Evolutionary conservation across 345 rosid genomes (phyloP).

Genomic region (Durio zibethinus): DNA sequence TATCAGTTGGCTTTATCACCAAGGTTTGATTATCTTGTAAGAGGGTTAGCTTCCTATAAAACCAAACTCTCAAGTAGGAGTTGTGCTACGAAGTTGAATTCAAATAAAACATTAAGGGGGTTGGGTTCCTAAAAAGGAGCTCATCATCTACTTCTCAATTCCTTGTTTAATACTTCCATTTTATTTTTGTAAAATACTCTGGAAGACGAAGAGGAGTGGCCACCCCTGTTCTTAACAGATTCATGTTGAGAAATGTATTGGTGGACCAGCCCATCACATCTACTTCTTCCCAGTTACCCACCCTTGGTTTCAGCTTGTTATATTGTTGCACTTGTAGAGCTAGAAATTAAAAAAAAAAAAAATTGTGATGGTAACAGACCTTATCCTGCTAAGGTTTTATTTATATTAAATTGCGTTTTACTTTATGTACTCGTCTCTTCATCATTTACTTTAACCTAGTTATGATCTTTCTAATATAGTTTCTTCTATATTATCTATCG

Average conservation of each 20-base stretch:
- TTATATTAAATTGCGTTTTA: not conserved
- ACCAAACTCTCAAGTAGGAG: not conserved
- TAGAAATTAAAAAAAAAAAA: slow-evolving; percentile 2
- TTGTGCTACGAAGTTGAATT: not conserved
- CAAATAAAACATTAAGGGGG: not conserved
- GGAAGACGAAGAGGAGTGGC: not conserved
- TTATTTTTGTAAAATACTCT: not conserved
- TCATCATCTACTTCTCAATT: not conserved
- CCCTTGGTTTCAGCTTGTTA: not conserved
- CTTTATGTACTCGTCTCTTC: not conserved
- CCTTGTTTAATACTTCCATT: not conserved
- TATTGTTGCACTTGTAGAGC: not conserved
- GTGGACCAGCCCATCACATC: not conserved
- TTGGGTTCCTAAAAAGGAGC: not conserved
- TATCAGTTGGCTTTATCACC: not conserved
- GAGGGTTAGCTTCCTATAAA: not conserved
- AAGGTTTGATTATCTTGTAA: not conserved
- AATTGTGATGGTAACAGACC: not conserved
- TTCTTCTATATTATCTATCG: not conserved
- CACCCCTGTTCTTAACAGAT: not conserved
- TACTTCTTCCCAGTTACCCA: not conserved
- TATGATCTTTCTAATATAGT: not conserved
- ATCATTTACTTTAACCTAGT: not conserved
- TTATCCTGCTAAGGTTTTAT: not conserved
- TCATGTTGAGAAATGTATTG: not conserved